These are phyloP conservation scores for Ustulina deusta DNA, from an alignment of 2,329 filamentous ascomycete genomes.

Conservation along the genomic window DNA sequence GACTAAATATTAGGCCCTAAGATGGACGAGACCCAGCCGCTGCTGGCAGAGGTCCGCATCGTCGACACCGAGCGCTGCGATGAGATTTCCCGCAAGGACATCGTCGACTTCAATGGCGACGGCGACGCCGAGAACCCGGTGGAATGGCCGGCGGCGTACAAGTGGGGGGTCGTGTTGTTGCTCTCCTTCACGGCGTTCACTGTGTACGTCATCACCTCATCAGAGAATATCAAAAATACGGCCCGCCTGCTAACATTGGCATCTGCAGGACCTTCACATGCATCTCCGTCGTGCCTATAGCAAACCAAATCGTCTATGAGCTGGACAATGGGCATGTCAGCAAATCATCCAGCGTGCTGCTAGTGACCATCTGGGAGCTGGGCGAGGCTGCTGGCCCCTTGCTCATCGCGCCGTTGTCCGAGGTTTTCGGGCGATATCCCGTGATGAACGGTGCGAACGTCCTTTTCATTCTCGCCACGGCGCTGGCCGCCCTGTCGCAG, in stretches of 20 bases:
- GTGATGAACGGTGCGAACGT: constrained; percentile 66
- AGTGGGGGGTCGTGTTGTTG: constrained; percentile 65
- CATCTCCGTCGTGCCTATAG: constrained; percentile 66
- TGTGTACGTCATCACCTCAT: constrained; percentile 56
- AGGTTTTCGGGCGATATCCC: constrained; percentile 68
- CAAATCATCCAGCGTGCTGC: constrained; percentile 66
- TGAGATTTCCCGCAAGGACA: constrained; percentile 44
- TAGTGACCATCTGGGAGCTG: constrained; percentile 78
- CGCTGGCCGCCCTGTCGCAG: constrained; percentile 60
- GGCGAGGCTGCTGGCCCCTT: constrained; percentile 72
- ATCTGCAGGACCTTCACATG: constrained; percentile 66
- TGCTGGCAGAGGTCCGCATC: constrained; percentile 47
- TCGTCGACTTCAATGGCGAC: constrained; percentile 60
- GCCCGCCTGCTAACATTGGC: constrained; percentile 1
- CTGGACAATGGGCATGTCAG: constrained; percentile 54
- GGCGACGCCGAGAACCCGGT: constrained; percentile 64
- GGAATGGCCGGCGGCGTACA: constrained; percentile 65
- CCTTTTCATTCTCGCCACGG: constrained; percentile 62
- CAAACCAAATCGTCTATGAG: constrained; percentile 63
- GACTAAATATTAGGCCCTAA: constrained; percentile 7
- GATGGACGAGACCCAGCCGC: constrained; percentile 54
- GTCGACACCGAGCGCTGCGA: constrained; percentile 41
- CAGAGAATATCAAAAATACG: not conserved
- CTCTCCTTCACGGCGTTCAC: constrained; percentile 68
- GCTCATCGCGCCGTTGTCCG: constrained; percentile 71